Percentiles rank a stretch among this genome's conserved stretches.
Conservation (phyloP, 2,329 filamentous ascomycete genomes). For the Catunica adiposa region DNA sequence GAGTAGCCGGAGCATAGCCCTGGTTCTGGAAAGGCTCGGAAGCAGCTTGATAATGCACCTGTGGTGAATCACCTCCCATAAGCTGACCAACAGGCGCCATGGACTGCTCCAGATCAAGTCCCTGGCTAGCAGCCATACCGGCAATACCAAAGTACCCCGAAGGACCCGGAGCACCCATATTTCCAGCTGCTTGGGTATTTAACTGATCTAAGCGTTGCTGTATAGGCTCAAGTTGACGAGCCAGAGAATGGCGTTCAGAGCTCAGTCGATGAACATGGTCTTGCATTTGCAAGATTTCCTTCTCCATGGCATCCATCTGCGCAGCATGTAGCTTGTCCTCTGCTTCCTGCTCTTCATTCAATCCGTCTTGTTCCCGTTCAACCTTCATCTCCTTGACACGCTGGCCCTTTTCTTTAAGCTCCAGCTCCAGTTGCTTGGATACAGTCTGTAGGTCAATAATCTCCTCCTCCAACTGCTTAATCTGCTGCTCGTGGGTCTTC, state of each 20-base stretch:
- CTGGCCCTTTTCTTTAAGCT: slow-evolving; percentile 46
- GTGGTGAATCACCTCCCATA: background rate
- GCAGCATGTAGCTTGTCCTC: slow-evolving; percentile 17
- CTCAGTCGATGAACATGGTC: too few relatives aligned
- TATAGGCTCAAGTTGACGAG: too few relatives aligned
- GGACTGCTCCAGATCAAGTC: background rate
- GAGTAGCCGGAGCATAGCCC: too few relatives aligned
- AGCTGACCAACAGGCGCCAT: background rate
- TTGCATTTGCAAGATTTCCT: too few relatives aligned
- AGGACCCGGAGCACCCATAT: too few relatives aligned
- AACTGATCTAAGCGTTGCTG: too few relatives aligned
- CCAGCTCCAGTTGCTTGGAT: slow-evolving; percentile 48
- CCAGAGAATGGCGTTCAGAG: too few relatives aligned
- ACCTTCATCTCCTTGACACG: slow-evolving; percentile 61
- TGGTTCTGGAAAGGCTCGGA: background rate
- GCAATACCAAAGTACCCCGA: too few relatives aligned
- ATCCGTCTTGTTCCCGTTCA: slow-evolving; percentile 45
- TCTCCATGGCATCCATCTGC: background rate
- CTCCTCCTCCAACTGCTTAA: slow-evolving; percentile 35
- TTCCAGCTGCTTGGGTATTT: too few relatives aligned
- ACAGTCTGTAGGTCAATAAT: slow-evolving; percentile 48
- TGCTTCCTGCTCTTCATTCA: slow-evolving; percentile 24
- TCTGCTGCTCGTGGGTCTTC: slow-evolving; percentile 34
- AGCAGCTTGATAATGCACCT: background rate
- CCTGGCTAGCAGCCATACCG: too few relatives aligned